Percentiles rank a stretch among this genome's conserved stretches.
Conservation (phyloP, 352 stramenopile genomes). For the Phytophthora lateralis region DNA sequence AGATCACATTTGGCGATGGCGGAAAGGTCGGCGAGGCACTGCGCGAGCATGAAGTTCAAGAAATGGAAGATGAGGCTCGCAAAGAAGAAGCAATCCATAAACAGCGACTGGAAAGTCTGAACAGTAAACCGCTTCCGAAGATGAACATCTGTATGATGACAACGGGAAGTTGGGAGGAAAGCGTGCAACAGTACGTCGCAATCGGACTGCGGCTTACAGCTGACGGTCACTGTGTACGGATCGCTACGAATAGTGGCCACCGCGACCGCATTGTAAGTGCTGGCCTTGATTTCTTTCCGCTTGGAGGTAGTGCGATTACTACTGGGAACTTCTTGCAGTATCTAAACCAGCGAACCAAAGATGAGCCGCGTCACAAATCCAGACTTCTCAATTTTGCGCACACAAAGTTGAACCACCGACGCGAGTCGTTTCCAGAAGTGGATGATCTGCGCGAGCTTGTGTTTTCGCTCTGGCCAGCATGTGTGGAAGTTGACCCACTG, state of each 20-base stretch:
- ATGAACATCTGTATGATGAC: conserved; percentile 81
- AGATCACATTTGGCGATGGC: conserved; percentile 38
- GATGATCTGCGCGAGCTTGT: conserved; percentile 61
- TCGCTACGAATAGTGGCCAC: conserved; percentile 87
- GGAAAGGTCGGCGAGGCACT: conserved; percentile 34
- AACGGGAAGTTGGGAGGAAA: conserved; percentile 74
- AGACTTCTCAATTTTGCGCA: conserved; percentile 38
- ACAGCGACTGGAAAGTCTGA: conserved; percentile 27
- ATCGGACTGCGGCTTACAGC: conserved; percentile 75
- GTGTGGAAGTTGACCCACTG: conserved; percentile 51
- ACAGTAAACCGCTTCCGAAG: conserved; percentile 37
- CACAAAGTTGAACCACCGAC: conserved; percentile 34
- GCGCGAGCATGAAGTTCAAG: conserved; percentile 28
- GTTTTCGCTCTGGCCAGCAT: conserved; percentile 66
- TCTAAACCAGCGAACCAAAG: conserved; percentile 41
- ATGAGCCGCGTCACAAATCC: conserved; percentile 45
- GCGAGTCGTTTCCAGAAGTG: conserved; percentile 45
- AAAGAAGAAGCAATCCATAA: conserved; percentile 33
- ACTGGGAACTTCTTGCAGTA: conserved; percentile 55
- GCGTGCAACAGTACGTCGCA: conserved; percentile 71
- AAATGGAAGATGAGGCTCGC: conserved; percentile 27
- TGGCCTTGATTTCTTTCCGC: conserved; percentile 75
- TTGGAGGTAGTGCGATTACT: conserved; percentile 55
- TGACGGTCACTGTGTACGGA: conserved; percentile 89
- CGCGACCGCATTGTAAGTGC: conserved; percentile 61